Evolutionary conservation across 306 rosid genomes (phyloP).

Genomic region (Dalbergia oliveri): DNA sequence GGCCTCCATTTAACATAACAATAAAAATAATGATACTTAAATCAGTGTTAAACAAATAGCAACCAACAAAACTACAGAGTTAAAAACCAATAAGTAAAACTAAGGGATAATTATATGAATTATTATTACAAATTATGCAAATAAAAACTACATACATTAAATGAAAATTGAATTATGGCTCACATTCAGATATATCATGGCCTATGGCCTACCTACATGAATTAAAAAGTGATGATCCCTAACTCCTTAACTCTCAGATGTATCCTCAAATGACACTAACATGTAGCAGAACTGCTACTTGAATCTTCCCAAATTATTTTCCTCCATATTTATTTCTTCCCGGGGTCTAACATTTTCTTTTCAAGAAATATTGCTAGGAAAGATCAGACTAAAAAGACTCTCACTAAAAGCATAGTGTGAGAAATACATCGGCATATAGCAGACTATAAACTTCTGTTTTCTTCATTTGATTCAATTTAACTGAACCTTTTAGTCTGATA

Average conservation of each 20-base stretch:
- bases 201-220: background rate
- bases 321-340: background rate
- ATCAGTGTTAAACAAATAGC: slow-evolving; percentile 36
- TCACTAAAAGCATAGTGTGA: background rate
- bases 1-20: slow-evolving; percentile 54
- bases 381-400: slow-evolving; percentile 1
- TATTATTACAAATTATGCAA: slow-evolving; percentile 14
- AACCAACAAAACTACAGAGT: slow-evolving; percentile 19
- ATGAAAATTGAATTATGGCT: slow-evolving; percentile 17
- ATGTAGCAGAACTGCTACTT: slow-evolving; percentile 14
- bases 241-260: background rate
- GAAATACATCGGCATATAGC: background rate
- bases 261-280: slow-evolving; percentile 18
- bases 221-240: slow-evolving; percentile 4
- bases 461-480: slow-evolving; percentile 27
- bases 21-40: slow-evolving; percentile 40
- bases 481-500: background rate
- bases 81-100: slow-evolving; percentile 1
- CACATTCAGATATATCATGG: slow-evolving; percentile 28
- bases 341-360: background rate
- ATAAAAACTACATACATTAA: background rate
- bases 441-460: background rate
- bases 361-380: background rate
- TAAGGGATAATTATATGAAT: background rate
- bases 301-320: slow-evolving; percentile 5